phyloP scores from a whole-genome alignment of 1,284 basidiomycete species.

The Abortiporus biennis region DNA sequence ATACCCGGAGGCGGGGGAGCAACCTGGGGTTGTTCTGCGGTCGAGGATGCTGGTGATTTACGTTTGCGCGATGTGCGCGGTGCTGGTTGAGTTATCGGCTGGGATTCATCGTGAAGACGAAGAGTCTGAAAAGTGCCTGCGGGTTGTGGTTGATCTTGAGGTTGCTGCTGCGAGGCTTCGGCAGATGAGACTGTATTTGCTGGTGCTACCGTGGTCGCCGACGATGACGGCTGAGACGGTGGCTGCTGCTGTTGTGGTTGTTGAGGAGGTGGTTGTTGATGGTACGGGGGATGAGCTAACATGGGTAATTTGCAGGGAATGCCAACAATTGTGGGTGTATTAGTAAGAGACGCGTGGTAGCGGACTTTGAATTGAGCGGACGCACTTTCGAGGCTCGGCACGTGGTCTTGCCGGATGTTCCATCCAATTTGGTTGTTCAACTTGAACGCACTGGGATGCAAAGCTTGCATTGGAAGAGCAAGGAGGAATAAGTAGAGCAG shows the following conservation, averaged over 20 bases:
- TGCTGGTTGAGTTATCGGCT: conserved; percentile 26
- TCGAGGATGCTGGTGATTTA: conserved; percentile 28
- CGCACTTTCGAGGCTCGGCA: background rate
- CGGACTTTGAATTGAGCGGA: conserved; percentile 17
- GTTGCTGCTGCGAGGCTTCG: conserved; percentile 14
- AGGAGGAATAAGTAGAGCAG: too few relatives aligned
- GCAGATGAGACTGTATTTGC: conserved; percentile 9
- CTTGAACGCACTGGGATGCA: too few relatives aligned
- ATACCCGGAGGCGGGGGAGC: conserved; percentile 25
- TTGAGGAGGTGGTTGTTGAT: conserved; percentile 23
- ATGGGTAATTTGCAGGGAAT: conserved; percentile 24
- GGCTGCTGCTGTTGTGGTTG: conserved; percentile 32
- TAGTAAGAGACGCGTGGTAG: conserved; percentile 29
- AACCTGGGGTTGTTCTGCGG: conserved; percentile 41
- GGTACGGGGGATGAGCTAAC: conserved; percentile 33
- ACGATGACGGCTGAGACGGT: conserved; percentile 19
- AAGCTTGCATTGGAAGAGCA: too few relatives aligned
- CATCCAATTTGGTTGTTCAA: too few relatives aligned
- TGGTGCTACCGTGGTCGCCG: conserved; percentile 14
- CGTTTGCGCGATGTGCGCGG: conserved; percentile 29
- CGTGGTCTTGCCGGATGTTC: too few relatives aligned
- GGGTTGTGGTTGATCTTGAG: conserved; percentile 26
- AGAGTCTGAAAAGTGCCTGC: conserved; percentile 42
- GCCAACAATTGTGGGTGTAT: conserved; percentile 23
- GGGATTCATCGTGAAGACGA: conserved; percentile 56